Evolutionary conservation across 768 basidiomycete genomes (phyloP).

Genomic region (Lepiota subincarnata): DNA sequence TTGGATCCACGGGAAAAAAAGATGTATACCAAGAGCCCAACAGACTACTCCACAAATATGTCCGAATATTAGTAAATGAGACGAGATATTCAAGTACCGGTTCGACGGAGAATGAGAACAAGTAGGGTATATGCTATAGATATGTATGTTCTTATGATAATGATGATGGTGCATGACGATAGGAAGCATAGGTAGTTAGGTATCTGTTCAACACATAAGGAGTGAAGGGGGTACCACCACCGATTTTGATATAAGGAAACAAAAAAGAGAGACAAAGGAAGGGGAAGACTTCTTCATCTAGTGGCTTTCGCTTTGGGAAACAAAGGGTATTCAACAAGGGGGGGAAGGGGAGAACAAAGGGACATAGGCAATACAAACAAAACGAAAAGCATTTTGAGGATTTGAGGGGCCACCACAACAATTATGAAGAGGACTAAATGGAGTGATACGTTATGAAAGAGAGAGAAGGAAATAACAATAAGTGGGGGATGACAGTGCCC

Average conservation of each 20-base stretch:
- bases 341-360: conserved; percentile 2
- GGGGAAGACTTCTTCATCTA: conserved; percentile 3
- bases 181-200: not conserved
- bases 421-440: conserved; percentile 8
- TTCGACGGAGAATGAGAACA: not conserved
- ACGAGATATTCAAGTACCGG: not conserved
- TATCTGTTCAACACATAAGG: conserved; percentile 2
- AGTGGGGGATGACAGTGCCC: conserved; percentile 1
- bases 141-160: conserved; percentile 3
- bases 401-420: conserved; percentile 5
- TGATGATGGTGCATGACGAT: conserved; percentile 6
- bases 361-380: conserved; percentile 7
- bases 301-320: conserved; percentile 8
- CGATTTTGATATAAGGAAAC: conserved; percentile 4
- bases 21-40: too few relatives aligned
- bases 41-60: too few relatives aligned
- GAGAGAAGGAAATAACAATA: conserved; percentile 10
- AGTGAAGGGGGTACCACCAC: conserved; percentile 1
- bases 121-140: conserved; percentile 13
- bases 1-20: too few relatives aligned
- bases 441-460: not conserved
- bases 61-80: too few relatives aligned
- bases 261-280: not conserved
- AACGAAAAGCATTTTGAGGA: conserved; percentile 2
- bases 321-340: conserved; percentile 11